Conservation (phyloP, 1,284 basidiomycete species). For the Fomes fomentarius region DNA sequence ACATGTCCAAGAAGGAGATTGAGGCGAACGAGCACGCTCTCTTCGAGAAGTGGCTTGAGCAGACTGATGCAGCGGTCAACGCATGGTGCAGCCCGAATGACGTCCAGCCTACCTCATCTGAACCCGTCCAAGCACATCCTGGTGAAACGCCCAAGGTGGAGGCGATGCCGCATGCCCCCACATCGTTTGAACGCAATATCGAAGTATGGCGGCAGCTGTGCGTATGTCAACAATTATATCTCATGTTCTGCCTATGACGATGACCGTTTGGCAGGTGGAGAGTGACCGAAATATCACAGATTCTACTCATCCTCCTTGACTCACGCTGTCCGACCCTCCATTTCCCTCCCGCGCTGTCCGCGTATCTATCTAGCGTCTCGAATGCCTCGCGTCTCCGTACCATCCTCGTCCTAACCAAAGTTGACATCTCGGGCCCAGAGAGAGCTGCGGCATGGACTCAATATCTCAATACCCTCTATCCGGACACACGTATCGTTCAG, state of each 20-base stretch:
- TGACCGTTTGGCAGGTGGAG: conserved; percentile 67
- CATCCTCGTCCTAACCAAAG: conserved; percentile 86
- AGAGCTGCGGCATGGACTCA: conserved; percentile 65
- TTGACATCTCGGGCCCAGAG: conserved; percentile 55
- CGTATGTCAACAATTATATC: conserved; percentile 35
- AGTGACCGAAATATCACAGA: conserved; percentile 84
- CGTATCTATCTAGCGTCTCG: conserved; percentile 44
- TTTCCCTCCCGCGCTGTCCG: conserved; percentile 59
- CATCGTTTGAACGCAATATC: conserved; percentile 87
- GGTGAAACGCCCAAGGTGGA: conserved; percentile 27
- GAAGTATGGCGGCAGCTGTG: conserved; percentile 93
- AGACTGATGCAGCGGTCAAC: conserved; percentile 59
- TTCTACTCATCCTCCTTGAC: conserved; percentile 85
- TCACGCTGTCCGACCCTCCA: conserved; percentile 82
- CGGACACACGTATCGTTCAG: conserved; percentile 62
- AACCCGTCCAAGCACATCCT: conserved; percentile 24
- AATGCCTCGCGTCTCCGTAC: conserved; percentile 49
- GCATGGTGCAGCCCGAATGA: conserved; percentile 51
- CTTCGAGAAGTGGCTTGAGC: conserved; percentile 75
- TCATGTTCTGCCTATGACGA: background rate
- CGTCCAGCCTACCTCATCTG: conserved; percentile 2
- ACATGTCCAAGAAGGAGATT: conserved; percentile 85
- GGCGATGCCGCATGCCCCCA: conserved; percentile 63
- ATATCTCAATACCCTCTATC: conserved; percentile 63
- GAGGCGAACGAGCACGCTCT: conserved; percentile 83